These are phyloP conservation scores for Colletotrichum graminicola DNA, from an alignment of 2,329 filamentous ascomycete species.

Conservation along the genomic window DNA sequence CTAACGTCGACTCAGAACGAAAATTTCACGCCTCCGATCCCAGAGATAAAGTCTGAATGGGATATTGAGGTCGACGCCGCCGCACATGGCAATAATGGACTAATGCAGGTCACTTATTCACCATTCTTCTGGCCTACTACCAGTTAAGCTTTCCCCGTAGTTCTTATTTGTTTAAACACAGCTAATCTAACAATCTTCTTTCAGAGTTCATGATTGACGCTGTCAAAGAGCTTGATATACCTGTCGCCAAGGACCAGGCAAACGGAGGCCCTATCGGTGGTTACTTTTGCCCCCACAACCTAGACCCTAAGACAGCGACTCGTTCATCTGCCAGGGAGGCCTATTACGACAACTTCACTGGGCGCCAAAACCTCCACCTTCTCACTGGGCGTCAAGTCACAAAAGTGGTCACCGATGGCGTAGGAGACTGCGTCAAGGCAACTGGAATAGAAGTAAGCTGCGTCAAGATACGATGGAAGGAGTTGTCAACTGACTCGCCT, in stretches of 20 bases:
- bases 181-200: not conserved
- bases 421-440: slow-evolving; percentile 33
- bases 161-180: not conserved
- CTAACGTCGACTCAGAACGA: slow-evolving; percentile 23
- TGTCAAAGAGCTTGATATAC: slow-evolving; percentile 43
- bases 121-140: slow-evolving; percentile 50
- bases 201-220: slow-evolving; percentile 43
- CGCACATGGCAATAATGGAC: slow-evolving; percentile 46
- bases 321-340: slow-evolving; percentile 48
- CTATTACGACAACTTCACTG: slow-evolving; percentile 46
- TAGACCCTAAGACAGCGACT: slow-evolving; percentile 45
- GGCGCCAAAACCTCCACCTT: slow-evolving; percentile 47
- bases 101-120: slow-evolving; percentile 48
- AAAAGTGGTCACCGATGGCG: slow-evolving; percentile 41
- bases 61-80: slow-evolving; percentile 47
- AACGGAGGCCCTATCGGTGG: slow-evolving; percentile 42
- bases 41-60: slow-evolving; percentile 45
- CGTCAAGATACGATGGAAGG: too few species aligned
- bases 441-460: slow-evolving; percentile 43
- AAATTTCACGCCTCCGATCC: slow-evolving; percentile 45
- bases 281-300: slow-evolving; percentile 45
- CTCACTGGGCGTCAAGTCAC: slow-evolving; percentile 48
- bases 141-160: slow-evolving; percentile 35
- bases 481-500: not conserved
- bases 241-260: slow-evolving; percentile 39